Conservation (phyloP, 208 protist species). For the Zelonia costaricensis region DNA sequence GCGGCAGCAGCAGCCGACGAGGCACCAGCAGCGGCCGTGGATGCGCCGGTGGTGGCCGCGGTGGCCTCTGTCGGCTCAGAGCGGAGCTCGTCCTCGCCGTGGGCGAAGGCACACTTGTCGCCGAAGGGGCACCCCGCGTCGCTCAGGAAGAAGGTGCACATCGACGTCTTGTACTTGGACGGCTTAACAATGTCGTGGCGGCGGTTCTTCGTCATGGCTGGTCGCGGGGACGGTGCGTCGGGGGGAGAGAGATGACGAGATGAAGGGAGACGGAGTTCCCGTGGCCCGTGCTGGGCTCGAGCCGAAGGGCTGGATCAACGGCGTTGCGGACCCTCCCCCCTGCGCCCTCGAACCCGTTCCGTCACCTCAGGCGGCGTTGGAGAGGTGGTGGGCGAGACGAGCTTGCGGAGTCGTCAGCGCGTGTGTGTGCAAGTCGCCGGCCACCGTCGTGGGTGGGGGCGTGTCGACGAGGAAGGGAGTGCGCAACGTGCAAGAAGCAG, state of each 20-base stretch:
- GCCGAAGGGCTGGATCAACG: no score
- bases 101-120: slow-evolving; percentile 80
- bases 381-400: no score
- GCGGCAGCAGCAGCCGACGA: background rate
- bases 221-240: no score
- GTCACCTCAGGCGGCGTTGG: no score
- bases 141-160: slow-evolving; percentile 70
- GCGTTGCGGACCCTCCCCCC: no score
- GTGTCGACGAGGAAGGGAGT: background rate
- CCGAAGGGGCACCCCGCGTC: slow-evolving; percentile 70
- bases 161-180: slow-evolving; percentile 87
- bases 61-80: slow-evolving; percentile 28
- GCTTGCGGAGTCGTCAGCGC: no score
- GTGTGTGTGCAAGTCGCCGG: background rate
- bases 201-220: slow-evolving; percentile 59
- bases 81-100: slow-evolving; percentile 71
- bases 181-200: slow-evolving; percentile 83
- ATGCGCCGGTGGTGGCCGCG: background rate
- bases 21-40: background rate
- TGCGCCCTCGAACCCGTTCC: no score
- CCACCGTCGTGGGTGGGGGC: background rate
- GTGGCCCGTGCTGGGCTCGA: no score
- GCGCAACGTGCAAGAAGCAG: no score
- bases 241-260: background rate
- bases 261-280: background rate